Base-by-base conservation (phyloP, 495 filamentous ascomycete genomes). In the Penicillium paxilli region DNA sequence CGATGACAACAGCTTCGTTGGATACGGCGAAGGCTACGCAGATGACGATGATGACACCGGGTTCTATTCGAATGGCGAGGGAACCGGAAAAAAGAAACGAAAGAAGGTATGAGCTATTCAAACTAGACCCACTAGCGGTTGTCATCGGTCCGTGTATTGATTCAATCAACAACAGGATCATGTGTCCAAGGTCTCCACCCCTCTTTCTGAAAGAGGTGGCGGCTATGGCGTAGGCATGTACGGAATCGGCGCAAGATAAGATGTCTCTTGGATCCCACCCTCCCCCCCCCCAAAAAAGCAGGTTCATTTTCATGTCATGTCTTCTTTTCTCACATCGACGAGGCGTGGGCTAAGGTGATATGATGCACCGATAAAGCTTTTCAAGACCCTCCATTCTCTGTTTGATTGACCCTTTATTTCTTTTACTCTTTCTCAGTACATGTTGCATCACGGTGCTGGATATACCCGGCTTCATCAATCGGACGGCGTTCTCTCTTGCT, bases 1-100 rank as follows among this genome's bases (percentile, higher is more conserved):
- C 62, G 80, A 84, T 60, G 87, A 89, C 24, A 72, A 73, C 40
- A 85, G 82, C 58, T 90, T 85, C 64, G 81, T 81, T 47, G 87
- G 87, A 4, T 90, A 90, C 56, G 81, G 78, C 45, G 86, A 88
- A 71, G 85, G 82, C 10, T 85, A 71, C 64, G 72, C 74, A 10
- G 82, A 85, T 62, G 83, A 84, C 48, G 81, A 84, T 52, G 80
- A 80, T 46, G 83, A 82, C 20, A 69, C 74, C 48, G 73, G 67
- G 40, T 72, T 77, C 52, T 74, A 74, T 53, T 77, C 73, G 42
- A 73, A 73, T 52, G 63, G 71, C 54, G 76, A 77, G 55, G 75
- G 73, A 49, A 61, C 65, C n/a, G 67, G 70, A 14, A 75, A 77
- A 57, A 73, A 73, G 58, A 77, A 76, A 66, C 73, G 73, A 49